Evolutionary conservation across 225 moss, liverwort and hornwort species (phyloP).

Genomic region (Sphagnum tenellum): DNA sequence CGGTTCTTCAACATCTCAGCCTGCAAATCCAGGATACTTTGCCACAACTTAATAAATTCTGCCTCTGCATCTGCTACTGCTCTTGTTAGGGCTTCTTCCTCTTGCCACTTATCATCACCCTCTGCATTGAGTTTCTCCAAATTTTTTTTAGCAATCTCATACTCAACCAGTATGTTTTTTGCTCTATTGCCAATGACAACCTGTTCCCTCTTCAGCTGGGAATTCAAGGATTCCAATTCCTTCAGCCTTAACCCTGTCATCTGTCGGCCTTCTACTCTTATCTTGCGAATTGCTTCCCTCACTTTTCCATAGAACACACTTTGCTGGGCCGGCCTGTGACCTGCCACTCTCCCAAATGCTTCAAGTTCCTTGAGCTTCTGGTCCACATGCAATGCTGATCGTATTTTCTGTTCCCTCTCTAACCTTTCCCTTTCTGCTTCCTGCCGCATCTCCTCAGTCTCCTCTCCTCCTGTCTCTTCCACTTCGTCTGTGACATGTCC

Average conservation of each 20-base stretch:
- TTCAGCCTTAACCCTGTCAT: constrained; percentile 29
- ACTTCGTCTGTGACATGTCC: constrained; percentile 6
- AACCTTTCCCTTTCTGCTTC: constrained; percentile 23
- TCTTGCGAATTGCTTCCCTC: constrained; percentile 34
- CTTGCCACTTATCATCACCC: constrained; percentile 18
- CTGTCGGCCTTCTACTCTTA: constrained; percentile 21
- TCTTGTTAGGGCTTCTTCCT: constrained; percentile 21
- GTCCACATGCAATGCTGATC: constrained; percentile 30
- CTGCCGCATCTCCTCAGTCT: constrained; percentile 29
- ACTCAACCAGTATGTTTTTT: constrained; percentile 28
- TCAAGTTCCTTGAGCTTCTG: constrained; percentile 35
- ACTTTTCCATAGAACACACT: constrained; percentile 20
- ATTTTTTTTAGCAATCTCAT: constrained; percentile 15
- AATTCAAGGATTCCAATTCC: constrained; percentile 37
- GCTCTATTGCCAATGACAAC: constrained; percentile 14
- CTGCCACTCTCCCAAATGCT: constrained; percentile 26
- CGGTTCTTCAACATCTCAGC: constrained; percentile 47
- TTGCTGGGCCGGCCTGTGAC: constrained; percentile 19
- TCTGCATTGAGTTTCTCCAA: constrained; percentile 31
- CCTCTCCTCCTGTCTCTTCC: constrained; percentile 25
- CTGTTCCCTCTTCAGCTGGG: constrained; percentile 38
- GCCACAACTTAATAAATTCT: constrained; percentile 29
- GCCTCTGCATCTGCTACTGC: constrained; percentile 23
- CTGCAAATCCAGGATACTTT: constrained; percentile 39
- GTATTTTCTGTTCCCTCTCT: constrained; percentile 32